Base-by-base conservation (phyloP, 1,139 yeast species). In the Tardiomyces blankii region DNA sequence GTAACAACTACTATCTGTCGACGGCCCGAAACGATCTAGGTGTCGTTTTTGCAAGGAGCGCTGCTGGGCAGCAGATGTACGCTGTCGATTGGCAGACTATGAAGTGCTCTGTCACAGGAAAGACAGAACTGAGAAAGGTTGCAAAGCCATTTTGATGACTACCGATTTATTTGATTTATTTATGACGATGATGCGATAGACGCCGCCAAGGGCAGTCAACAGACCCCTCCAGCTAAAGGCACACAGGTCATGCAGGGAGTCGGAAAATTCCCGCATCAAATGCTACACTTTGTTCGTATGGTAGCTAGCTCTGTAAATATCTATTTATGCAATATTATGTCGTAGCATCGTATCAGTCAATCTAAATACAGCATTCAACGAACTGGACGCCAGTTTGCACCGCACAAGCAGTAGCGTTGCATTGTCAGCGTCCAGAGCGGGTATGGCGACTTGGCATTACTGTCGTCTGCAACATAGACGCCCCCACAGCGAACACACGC, bases 61-160 rank as follows among this genome's bases (percentile, higher is more conserved):
- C 54, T 3, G 77, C 82, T 9, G 96, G 96, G 1, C 80, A 77
- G 43, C 68, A 82, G 50, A 80, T 93, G 91, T 83, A 80, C 56
- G 95, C 98, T 2, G 65, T 88, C 38, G 97, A 91, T 65, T 93
- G 98, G 97, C 89, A 88, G 64, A 84, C 88, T 11, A 91, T 93
- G 97, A 74, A 83, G 42, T 80, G 86, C 52, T 79, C 81, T 3
- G 69, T 67, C 40, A 78, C 88, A 3, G 96, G 96, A 1, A 75
- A 73, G 18, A 65, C 78, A 23, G 97, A 89, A 59, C 71, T 72
- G 56, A 74, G 98, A 49, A 93, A 93, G 63, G 87, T 95, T 66
- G 98, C 98, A 5, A 89, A 87, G 63, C 96, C 96, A 9, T 82
- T 82, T 55, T 70, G 49, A 21, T 7, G 25, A 21, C 25, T 21